These are phyloP conservation scores for Paxillus ammoniavirescens DNA, from an alignment of 768 basidiomycete genomes.

Conservation along the genomic window DNA sequence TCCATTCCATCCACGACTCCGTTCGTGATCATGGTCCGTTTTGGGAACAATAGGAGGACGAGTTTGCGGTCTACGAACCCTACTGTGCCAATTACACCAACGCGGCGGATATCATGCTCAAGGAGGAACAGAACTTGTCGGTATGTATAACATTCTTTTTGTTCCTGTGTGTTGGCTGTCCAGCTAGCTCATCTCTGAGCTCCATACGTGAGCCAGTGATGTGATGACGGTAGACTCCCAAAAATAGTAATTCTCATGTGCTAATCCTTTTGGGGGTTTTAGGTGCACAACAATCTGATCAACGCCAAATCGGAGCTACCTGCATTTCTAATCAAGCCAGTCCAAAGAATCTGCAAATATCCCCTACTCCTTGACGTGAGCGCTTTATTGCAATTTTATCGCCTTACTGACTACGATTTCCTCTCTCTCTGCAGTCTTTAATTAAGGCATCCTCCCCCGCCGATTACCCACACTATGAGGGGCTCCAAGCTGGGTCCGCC, in stretches of 20 bases:
- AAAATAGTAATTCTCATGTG: conserved; percentile 23
- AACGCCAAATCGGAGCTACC: conserved; percentile 90
- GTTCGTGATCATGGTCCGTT: neutral
- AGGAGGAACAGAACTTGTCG: conserved; percentile 81
- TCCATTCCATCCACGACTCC: conserved; percentile 6
- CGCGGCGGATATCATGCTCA: conserved; percentile 80
- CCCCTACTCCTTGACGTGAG: conserved; percentile 88
- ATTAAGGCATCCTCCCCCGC: conserved; percentile 65
- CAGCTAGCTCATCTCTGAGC: conserved; percentile 5
- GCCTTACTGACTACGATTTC: conserved; percentile 7
- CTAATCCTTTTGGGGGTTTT: conserved; percentile 10
- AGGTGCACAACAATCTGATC: conserved; percentile 83
- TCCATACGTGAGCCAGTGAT: conserved; percentile 21
- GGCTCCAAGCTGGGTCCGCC: conserved; percentile 79
- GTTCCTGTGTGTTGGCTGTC: neutral
- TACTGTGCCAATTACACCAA: conserved; percentile 95
- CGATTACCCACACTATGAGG: conserved; percentile 71
- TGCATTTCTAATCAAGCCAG: conserved; percentile 97
- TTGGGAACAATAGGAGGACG: conserved; percentile 80
- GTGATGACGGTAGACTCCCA: conserved; percentile 21
- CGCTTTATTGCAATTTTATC: conserved; percentile 17
- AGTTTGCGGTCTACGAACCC: conserved; percentile 94
- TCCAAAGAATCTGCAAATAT: conserved; percentile 98
- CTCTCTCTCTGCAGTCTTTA: conserved; percentile 51
- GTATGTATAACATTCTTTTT: conserved; percentile 48